phyloP scores from a whole-genome alignment of 1,139 yeast genomes.

The Candida frijolesensis region DNA sequence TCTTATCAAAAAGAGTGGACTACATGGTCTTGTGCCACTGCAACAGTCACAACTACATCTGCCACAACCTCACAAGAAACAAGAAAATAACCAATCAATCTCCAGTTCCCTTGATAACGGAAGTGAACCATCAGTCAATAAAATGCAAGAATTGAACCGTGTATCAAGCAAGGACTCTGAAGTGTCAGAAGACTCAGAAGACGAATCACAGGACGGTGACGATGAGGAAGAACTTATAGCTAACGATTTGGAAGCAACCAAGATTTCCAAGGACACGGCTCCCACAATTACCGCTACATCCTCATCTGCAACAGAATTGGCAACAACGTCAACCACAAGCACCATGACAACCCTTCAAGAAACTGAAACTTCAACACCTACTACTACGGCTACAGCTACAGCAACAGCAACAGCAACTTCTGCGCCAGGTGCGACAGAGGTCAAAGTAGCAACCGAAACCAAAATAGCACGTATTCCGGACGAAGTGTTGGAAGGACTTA shows the following conservation, averaged over 20 bases:
- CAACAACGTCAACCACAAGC: too few species aligned
- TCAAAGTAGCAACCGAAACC: slow-evolving; percentile 1
- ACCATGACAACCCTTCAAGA: too few species aligned
- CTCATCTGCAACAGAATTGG: not conserved
- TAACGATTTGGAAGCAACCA: slow-evolving; percentile 3
- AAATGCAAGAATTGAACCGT: not conserved
- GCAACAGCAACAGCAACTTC: slow-evolving; percentile 5
- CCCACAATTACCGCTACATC: not conserved
- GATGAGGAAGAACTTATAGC: slow-evolving; percentile 11
- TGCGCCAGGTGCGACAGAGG: slow-evolving; percentile 1
- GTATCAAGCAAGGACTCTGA: slow-evolving; percentile 1
- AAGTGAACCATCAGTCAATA: not conserved
- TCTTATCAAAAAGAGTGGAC: slow-evolving; percentile 14
- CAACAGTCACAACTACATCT: not conserved
- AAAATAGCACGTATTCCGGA: slow-evolving; percentile 6
- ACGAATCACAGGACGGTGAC: slow-evolving; percentile 9
- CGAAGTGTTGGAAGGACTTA: slow-evolving; percentile 13
- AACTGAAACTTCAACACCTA: not conserved
- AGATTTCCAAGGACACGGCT: not conserved
- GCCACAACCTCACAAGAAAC: not conserved
- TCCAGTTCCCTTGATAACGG: not conserved
- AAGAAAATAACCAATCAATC: not conserved
- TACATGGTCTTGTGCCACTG: not conserved
- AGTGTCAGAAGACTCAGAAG: slow-evolving; percentile 2
- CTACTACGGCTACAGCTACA: not conserved